A percentile compares a stretch with the other conserved stretches of the same genome.
Conservation (phyloP, 139 green algal species). For the Eudorina sp. region DNA sequence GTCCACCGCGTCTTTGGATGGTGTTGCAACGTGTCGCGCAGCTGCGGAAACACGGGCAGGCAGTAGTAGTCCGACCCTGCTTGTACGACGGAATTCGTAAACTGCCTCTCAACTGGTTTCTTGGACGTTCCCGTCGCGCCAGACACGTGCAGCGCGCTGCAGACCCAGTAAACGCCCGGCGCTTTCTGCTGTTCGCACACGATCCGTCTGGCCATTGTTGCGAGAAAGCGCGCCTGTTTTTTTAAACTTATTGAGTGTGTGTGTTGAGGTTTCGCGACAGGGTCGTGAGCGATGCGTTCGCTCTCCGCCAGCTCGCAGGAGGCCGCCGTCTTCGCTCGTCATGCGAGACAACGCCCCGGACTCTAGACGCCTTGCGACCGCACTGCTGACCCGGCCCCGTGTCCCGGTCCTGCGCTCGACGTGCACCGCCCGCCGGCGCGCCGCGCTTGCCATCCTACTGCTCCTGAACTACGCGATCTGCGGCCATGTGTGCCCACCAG, state of each 20-base stretch:
- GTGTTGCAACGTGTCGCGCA: not conserved
- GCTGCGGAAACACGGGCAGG: not conserved
- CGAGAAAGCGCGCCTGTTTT: not conserved
- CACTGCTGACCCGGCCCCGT: not conserved
- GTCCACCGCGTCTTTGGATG: not conserved
- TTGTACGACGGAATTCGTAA: not conserved
- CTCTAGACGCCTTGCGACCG: not conserved
- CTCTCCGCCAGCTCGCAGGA: not conserved
- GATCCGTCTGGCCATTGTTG: too few relatives aligned
- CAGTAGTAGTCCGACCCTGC: not conserved
- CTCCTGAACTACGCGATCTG: not conserved
- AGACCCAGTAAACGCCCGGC: not conserved
- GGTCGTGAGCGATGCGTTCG: not conserved
- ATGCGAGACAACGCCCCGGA: not conserved
- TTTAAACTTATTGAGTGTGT: not conserved
- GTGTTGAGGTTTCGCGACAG: not conserved
- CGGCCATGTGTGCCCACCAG: not conserved
- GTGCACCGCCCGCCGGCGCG: not conserved
- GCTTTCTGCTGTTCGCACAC: not conserved
- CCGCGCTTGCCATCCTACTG: not conserved
- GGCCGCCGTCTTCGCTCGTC: not conserved
- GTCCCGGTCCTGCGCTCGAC: not conserved
- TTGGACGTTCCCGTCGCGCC: not conserved
- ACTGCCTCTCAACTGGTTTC: not conserved
- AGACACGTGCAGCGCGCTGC: too few relatives aligned